A percentile compares a stretch with the other conserved stretches of the same genome.
Evolutionary conservation across 768 basidiomycete genomes (phyloP).

Genomic region (Tylopilus vinaceipallidus): DNA sequence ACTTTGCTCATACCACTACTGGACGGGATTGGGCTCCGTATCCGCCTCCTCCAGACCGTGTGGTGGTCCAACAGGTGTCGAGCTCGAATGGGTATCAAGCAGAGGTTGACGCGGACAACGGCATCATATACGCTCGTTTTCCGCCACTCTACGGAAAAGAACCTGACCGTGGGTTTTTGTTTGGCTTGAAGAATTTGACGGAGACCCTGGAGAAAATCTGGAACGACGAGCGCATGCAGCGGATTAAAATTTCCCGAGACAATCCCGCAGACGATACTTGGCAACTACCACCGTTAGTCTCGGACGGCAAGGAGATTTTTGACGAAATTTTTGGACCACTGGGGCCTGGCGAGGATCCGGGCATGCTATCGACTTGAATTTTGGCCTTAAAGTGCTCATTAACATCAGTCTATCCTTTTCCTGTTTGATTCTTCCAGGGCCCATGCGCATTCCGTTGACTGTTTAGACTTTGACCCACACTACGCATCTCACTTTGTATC

Average conservation of each 20-base stretch:
- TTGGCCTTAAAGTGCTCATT: not conserved
- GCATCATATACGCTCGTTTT: conserved; percentile 87
- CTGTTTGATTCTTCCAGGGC: not conserved
- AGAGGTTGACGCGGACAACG: conserved; percentile 77
- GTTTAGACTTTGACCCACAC: conserved; percentile 15
- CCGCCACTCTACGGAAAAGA: conserved; percentile 87
- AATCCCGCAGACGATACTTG: conserved; percentile 43
- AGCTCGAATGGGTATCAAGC: conserved; percentile 77
- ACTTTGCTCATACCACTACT: conserved; percentile 98
- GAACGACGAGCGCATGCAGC: conserved; percentile 76
- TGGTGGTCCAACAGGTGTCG: conserved; percentile 43
- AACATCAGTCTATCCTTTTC: not conserved
- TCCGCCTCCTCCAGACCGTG: conserved; percentile 44
- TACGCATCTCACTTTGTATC: conserved; percentile 11
- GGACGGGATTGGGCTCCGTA: conserved; percentile 85
- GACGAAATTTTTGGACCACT: conserved; percentile 60
- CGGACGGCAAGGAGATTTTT: conserved; percentile 79
- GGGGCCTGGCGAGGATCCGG: conserved; percentile 59
- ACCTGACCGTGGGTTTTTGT: conserved; percentile 93
- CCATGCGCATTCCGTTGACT: not conserved
- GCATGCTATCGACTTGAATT: conserved; percentile 69
- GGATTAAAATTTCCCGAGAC: conserved; percentile 63
- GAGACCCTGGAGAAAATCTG: conserved; percentile 80
- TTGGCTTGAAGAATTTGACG: conserved; percentile 81
- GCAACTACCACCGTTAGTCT: conserved; percentile 62